Base-by-base conservation (phyloP, 2,329 filamentous ascomycete genomes). In the Fusarium marasasianum region DNA sequence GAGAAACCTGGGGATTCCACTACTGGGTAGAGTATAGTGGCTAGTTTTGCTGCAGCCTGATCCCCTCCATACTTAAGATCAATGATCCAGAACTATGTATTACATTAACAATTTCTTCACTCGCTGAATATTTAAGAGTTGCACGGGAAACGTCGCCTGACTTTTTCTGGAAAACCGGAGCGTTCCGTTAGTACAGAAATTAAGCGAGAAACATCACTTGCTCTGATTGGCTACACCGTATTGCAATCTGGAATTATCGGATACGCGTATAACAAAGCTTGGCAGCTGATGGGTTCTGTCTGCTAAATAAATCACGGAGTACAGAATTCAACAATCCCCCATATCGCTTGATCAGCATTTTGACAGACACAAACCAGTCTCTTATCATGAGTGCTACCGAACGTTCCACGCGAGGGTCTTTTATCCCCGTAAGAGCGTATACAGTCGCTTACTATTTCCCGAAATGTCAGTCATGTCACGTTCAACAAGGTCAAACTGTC, bases 1-100 rank as follows among this genome's bases (percentile, higher is more conserved):
- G 5, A 29, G 24, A 14, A 10, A 3, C 5, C 14, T 47, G 2
- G 12, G 13, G 17, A 26, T 29, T 26, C 4, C 6, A 44, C n/a
- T 8, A 24, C 8, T 12, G 6, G 40, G 13, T 26, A 26, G 7
- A 29, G 18, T 18, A 29, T 5, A 5, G 8, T 14, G 1, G n/a
- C 11, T 13, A 13, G 4, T 18, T 0, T 33, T n/a, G 3, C 15
- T n/a, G 2, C 7, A 17, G 0, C 14, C 3, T 1, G 17, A 13
- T 13, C 24, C n/a, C 11, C 5, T 45, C 11, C 12, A 20, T 6
- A 45, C 24, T 20, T n/a, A 17, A 17, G 2, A 17, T 31, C 0
- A 17, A 31, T 8, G 0, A 3, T n/a, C 6, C 15, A 2, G 8
- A n/a, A 20, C 6, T 31, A n/a, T 13, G 0, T 50, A 17, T 50